These are phyloP conservation scores for Dioscorea dumetorum DNA, from an alignment of 106 monocot species.

Conservation along the genomic window DNA sequence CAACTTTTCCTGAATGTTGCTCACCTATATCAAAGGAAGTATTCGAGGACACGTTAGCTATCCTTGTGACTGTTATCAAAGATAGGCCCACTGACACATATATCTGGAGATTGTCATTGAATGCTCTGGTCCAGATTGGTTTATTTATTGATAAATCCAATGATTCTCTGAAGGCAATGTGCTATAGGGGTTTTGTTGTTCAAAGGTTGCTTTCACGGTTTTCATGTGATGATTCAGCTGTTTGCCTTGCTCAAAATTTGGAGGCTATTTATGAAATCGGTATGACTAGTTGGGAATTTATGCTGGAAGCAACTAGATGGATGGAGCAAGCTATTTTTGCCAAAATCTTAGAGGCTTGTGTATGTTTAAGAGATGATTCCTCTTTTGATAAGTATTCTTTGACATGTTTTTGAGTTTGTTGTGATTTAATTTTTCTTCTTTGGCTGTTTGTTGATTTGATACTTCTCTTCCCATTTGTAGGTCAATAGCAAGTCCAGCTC, in stretches of 20 bases:
- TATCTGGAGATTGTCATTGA: conserved; percentile 63
- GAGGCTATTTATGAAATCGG: conserved; percentile 62
- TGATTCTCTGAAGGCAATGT: conserved; percentile 28
- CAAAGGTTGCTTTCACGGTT: conserved; percentile 49
- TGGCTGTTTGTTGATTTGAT: too few species aligned
- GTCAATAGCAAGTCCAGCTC: conserved; percentile 27
- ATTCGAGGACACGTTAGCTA: conserved; percentile 48
- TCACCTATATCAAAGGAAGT: conserved; percentile 32
- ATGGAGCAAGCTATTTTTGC: conserved; percentile 57
- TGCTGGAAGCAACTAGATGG: conserved; percentile 41
- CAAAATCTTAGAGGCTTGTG: conserved; percentile 42
- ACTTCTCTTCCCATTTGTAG: conserved; percentile 21
- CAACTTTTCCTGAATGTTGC: conserved; percentile 53
- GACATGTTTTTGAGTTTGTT: too few species aligned
- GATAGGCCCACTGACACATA: conserved; percentile 19
- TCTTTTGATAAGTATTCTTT: background rate
- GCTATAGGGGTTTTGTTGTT: conserved; percentile 49
- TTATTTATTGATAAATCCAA: conserved; percentile 30
- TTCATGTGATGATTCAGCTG: conserved; percentile 28
- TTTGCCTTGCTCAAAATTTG: conserved; percentile 47
- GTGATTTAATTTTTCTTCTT: too few species aligned
- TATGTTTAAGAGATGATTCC: conserved; percentile 19
- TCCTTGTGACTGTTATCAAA: conserved; percentile 40
- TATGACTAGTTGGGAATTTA: conserved; percentile 22
- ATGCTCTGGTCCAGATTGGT: conserved; percentile 63